Evolutionary conservation across 768 basidiomycete species (phyloP).

Genomic region (Hygrophorus pudorinus): DNA sequence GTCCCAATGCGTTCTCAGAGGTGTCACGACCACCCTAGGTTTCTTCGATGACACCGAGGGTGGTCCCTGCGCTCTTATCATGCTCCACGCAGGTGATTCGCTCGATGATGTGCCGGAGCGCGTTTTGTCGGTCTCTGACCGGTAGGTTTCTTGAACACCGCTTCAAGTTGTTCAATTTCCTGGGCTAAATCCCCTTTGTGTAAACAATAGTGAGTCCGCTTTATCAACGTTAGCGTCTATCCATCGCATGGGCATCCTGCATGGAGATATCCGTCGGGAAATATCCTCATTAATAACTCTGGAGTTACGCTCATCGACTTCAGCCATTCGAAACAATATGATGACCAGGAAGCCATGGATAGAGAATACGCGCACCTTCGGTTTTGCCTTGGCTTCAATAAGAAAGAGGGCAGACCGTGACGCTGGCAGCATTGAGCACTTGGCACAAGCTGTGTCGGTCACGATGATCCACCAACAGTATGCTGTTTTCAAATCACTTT

Average conservation of each 20-base stretch:
- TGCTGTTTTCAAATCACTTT: too few relatives aligned
- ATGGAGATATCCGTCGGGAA: neutral
- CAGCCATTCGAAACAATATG: neutral
- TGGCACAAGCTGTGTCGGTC: too few relatives aligned
- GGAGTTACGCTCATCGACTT: slow-evolving; percentile 1
- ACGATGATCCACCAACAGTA: too few relatives aligned
- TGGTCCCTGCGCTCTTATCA: slow-evolving; percentile 10
- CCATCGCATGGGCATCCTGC: neutral
- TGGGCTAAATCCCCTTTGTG: slow-evolving; percentile 1
- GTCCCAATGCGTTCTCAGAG: slow-evolving; percentile 9
- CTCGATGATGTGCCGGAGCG: slow-evolving; percentile 1
- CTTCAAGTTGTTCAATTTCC: slow-evolving; percentile 7
- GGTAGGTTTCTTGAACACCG: slow-evolving; percentile 8
- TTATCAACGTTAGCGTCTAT: slow-evolving; percentile 4
- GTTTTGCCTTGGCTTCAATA: too few relatives aligned
- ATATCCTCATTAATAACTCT: neutral
- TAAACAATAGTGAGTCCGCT: slow-evolving; percentile 8
- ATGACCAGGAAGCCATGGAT: neutral
- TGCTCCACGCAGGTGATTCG: slow-evolving; percentile 8
- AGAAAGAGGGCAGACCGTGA: too few relatives aligned
- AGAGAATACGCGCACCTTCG: too few relatives aligned
- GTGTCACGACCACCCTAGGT: slow-evolving; percentile 10
- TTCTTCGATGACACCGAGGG: slow-evolving; percentile 13
- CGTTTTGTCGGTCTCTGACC: slow-evolving; percentile 6
- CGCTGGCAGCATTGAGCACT: too few relatives aligned